Conservation (phyloP, 495 filamentous ascomycete genomes). For the Penicillium malachiteum region DNA sequence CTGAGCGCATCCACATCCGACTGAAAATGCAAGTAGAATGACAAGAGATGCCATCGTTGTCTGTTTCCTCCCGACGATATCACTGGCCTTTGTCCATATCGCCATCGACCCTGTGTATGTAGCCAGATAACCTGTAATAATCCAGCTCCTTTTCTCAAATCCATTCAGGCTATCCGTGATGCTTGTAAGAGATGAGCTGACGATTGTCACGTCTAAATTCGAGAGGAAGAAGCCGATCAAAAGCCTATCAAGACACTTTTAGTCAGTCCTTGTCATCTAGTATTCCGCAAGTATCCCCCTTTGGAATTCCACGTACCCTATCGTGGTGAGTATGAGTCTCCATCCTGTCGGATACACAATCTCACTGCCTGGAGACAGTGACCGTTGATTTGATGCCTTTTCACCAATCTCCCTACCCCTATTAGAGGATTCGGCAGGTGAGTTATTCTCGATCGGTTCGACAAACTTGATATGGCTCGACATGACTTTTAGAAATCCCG, state of each 20-base stretch:
- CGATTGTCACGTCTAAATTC: slow-evolving; percentile 62
- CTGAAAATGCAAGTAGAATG: slow-evolving; percentile 54
- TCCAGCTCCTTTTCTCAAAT: slow-evolving; percentile 54
- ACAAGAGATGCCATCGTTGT: slow-evolving; percentile 48
- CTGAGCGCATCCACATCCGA: slow-evolving; percentile 54
- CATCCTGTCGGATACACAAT: slow-evolving; percentile 45
- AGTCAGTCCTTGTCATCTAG: background rate
- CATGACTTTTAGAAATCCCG: slow-evolving; percentile 18
- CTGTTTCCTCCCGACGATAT: slow-evolving; percentile 57
- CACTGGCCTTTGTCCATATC: slow-evolving; percentile 59
- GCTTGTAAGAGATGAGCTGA: slow-evolving; percentile 60
- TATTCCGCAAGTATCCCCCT: background rate
- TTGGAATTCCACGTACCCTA: slow-evolving; percentile 27
- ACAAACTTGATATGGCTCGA: slow-evolving; percentile 24
- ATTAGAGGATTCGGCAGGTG: background rate
- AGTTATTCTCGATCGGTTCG: slow-evolving; percentile 19
- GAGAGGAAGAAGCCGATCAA: slow-evolving; percentile 57
- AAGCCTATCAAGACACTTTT: slow-evolving; percentile 36
- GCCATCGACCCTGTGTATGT: slow-evolving; percentile 58
- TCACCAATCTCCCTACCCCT: slow-evolving; percentile 14
- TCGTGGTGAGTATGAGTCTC: slow-evolving; percentile 39
- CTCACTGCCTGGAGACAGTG: slow-evolving; percentile 27
- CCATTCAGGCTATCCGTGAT: slow-evolving; percentile 55
- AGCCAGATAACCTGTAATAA: slow-evolving; percentile 57
- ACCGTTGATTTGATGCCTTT: slow-evolving; percentile 27